Percentiles rank a stretch among this genome's conserved stretches.
Evolutionary conservation across 768 basidiomycete genomes (phyloP).

Genomic region (Hypholoma fasciculare): DNA sequence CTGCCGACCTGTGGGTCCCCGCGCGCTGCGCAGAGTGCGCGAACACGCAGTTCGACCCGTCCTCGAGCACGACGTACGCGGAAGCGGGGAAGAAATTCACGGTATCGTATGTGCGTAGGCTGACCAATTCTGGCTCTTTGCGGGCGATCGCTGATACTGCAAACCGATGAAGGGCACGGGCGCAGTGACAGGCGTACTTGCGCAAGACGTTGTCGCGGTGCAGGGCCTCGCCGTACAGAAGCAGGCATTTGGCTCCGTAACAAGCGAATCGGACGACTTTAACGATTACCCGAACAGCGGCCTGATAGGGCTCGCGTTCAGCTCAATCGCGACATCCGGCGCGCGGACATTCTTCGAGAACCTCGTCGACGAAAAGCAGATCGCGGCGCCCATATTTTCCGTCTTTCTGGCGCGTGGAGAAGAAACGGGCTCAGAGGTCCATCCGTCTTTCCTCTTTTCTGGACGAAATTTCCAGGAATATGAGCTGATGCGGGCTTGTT

Average conservation of each 20-base stretch:
- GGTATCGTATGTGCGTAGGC: slow-evolving; percentile 43
- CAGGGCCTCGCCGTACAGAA: slow-evolving; percentile 41
- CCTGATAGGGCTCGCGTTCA: slow-evolving; percentile 63
- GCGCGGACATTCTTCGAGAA: slow-evolving; percentile 67
- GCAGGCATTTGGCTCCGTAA: slow-evolving; percentile 60
- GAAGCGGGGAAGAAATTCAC: slow-evolving; percentile 30
- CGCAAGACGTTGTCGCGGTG: slow-evolving; percentile 49
- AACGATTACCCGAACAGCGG: slow-evolving; percentile 52
- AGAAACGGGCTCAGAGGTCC: slow-evolving; percentile 46
- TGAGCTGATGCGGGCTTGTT: background rate
- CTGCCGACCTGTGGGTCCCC: slow-evolving; percentile 63
- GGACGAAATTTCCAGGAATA: background rate
- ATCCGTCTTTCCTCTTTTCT: background rate
- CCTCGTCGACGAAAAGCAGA: slow-evolving; percentile 39
- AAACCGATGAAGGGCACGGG: slow-evolving; percentile 48
- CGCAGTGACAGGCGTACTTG: slow-evolving; percentile 47
- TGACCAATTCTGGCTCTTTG: background rate
- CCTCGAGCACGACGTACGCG: slow-evolving; percentile 41
- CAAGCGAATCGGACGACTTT: slow-evolving; percentile 48
- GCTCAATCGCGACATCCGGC: slow-evolving; percentile 46
- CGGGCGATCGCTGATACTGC: background rate
- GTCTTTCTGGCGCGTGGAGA: slow-evolving; percentile 48
- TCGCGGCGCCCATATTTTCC: slow-evolving; percentile 53
- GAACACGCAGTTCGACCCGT: slow-evolving; percentile 36
- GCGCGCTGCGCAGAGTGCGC: slow-evolving; percentile 37